Evolutionary conservation across 139 green algal genomes (phyloP).

Genomic region (Parachlorella kessleri): DNA sequence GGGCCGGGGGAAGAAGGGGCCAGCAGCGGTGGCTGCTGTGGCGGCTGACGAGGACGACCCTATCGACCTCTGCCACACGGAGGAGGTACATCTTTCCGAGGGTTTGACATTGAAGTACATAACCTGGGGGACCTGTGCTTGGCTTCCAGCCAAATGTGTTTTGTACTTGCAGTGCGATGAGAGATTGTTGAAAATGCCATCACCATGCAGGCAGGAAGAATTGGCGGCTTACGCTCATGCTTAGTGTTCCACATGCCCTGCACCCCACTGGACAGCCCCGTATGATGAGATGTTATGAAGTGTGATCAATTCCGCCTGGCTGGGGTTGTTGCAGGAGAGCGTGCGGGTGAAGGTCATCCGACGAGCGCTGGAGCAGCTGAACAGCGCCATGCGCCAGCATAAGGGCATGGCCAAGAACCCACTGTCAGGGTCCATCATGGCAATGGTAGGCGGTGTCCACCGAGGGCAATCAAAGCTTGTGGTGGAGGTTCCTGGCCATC

Average conservation of each 20-base stretch:
- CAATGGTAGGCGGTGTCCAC: conserved; percentile 2
- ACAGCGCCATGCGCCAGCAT: conserved; percentile 3
- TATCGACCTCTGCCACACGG: conserved; percentile 1
- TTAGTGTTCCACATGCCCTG: background rate
- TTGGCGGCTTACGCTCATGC: background rate
- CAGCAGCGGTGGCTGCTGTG: background rate
- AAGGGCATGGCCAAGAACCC: background rate
- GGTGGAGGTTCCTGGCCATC: background rate
- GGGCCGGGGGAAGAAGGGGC: background rate
- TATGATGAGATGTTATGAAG: background rate
- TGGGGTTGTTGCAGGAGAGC: background rate
- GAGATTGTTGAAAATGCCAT: background rate
- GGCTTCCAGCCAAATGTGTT: too few species aligned
- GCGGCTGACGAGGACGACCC: background rate
- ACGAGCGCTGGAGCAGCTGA: conserved; percentile 33
- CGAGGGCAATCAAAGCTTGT: too few species aligned
- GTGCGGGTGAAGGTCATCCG: conserved; percentile 3
- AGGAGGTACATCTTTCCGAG: too few species aligned
- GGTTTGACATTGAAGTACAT: too few species aligned
- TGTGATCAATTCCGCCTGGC: background rate
- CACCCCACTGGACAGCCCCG: background rate
- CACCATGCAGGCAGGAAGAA: background rate
- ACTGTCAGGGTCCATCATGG: conserved; percentile 12
- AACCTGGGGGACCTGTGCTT: too few species aligned
- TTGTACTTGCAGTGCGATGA: too few species aligned